These are phyloP conservation scores for Ceratocystis lukuohia DNA, from an alignment of 2,329 filamentous ascomycete genomes.

Conservation along the genomic window DNA sequence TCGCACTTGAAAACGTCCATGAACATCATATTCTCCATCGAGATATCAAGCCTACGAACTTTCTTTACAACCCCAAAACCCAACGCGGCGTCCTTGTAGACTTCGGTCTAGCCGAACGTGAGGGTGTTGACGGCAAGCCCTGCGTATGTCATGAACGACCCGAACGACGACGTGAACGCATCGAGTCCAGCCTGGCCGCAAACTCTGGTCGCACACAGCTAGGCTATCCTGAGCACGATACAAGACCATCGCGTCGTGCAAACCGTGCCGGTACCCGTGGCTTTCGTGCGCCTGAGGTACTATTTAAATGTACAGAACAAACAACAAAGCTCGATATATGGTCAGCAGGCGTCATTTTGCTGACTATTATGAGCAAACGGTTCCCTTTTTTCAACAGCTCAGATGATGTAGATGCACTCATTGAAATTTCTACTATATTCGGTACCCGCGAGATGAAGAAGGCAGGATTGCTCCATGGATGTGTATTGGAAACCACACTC, in stretches of 20 bases:
- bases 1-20: constrained; percentile 72
- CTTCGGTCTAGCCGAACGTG: constrained; percentile 86
- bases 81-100: constrained; percentile 89
- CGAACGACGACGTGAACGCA: constrained; percentile 46
- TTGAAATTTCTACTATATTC: constrained; percentile 94
- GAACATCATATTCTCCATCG: constrained; percentile 74
- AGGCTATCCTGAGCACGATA: constrained; percentile 74
- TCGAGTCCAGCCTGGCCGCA: constrained; percentile 45
- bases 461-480: constrained; percentile 72
- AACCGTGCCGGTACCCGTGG: constrained; percentile 91
- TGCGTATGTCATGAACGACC: constrained; percentile 65
- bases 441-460: constrained; percentile 72
- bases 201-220: constrained; percentile 39
- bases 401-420: constrained; percentile 95
- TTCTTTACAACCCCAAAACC: constrained; percentile 73
- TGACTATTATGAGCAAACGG: constrained; percentile 82
- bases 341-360: constrained; percentile 89
- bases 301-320: constrained; percentile 94
- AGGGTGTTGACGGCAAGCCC: constrained; percentile 61
- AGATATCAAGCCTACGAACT: constrained; percentile 96
- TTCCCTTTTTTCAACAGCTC: constrained; percentile 98
- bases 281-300: constrained; percentile 88
- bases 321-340: constrained; percentile 91
- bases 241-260: constrained; percentile 71
- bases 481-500: constrained; percentile 83